Percentiles rank a stretch among this genome's conserved stretches.
These are phyloP conservation scores for Cadophora sp. DNA, from an alignment of 2,329 filamentous ascomycete species.

Conservation along the genomic window DNA sequence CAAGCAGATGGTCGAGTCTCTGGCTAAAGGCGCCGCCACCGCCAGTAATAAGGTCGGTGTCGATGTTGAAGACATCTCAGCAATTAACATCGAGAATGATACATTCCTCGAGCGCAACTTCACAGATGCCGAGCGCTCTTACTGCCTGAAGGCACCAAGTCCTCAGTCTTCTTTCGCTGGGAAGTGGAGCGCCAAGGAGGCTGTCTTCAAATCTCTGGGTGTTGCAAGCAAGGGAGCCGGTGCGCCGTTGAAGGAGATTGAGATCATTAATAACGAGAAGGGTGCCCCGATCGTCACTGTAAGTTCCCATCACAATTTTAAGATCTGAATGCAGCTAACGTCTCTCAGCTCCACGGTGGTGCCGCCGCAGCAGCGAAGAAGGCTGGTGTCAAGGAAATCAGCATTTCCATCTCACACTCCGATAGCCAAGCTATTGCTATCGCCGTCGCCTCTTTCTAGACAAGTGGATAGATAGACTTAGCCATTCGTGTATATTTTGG, in stretches of 20 bases:
- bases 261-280: conserved; percentile 81
- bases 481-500: conserved; percentile 27
- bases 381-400: conserved; percentile 87
- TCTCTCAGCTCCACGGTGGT: conserved; percentile 77
- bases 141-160: conserved; percentile 81
- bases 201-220: conserved; percentile 96
- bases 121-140: conserved; percentile 80
- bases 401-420: conserved; percentile 94
- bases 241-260: conserved; percentile 91
- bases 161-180: conserved; percentile 93
- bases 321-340: conserved; percentile 22
- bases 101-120: conserved; percentile 97
- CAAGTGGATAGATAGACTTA: neutral
- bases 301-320: conserved; percentile 51
- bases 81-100: conserved; percentile 91
- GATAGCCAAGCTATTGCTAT: conserved; percentile 94
- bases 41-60: conserved; percentile 84
- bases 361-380: conserved; percentile 84
- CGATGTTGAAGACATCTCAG: conserved; percentile 87
- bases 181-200: conserved; percentile 97
- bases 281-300: conserved; percentile 87
- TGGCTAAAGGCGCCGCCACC: conserved; percentile 69
- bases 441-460: conserved; percentile 80
- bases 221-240: conserved; percentile 87
- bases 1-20: conserved; percentile 76